Percentiles rank a stretch among this genome's conserved stretches.
These are phyloP conservation scores for Metschnikowia rubicola DNA, from an alignment of 805 yeast genomes.

Conservation along the genomic window DNA sequence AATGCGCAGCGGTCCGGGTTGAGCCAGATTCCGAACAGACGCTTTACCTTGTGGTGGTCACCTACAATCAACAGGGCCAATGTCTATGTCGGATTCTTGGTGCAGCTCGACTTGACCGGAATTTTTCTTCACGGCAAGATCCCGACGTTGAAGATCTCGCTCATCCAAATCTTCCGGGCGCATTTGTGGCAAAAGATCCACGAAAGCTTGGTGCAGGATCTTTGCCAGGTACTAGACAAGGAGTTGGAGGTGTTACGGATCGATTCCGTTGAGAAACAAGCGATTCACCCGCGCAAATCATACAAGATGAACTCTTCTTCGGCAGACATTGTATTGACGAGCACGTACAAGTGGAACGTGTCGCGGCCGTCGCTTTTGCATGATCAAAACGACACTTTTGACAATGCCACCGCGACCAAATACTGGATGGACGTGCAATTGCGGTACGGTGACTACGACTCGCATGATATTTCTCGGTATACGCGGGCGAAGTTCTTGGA, in stretches of 20 bases:
- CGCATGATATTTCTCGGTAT: conserved; percentile 93
- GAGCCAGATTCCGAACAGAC: conserved; percentile 94
- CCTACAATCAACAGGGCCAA: conserved; percentile 98
- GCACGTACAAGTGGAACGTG: conserved; percentile 79
- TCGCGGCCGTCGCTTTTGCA: conserved; percentile 76
- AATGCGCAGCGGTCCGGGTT: conserved; percentile 97
- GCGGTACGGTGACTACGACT: conserved; percentile 95
- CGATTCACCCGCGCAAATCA: conserved; percentile 95
- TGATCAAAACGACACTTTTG: conserved; percentile 64
- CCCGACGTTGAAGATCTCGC: conserved; percentile 92
- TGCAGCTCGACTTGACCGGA: conserved; percentile 94
- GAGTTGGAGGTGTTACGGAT: conserved; percentile 81
- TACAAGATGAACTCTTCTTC: conserved; percentile 95
- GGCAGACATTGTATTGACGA: conserved; percentile 80
- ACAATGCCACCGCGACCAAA: conserved; percentile 58
- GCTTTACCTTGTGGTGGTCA: conserved; percentile 99
- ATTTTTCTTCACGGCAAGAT: conserved; percentile 96
- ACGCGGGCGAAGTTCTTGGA: conserved; percentile 90
- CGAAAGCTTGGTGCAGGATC: conserved; percentile 88
- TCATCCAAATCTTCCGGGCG: conserved; percentile 94
- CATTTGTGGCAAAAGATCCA: conserved; percentile 99
- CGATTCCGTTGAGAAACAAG: conserved; percentile 82
- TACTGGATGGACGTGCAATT: conserved; percentile 95
- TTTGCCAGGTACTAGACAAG: conserved; percentile 87
- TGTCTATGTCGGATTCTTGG: conserved; percentile 95